phyloP scores from a whole-genome alignment of 202 grass and related monocot species.

The Cymbopogon flexuosus region DNA sequence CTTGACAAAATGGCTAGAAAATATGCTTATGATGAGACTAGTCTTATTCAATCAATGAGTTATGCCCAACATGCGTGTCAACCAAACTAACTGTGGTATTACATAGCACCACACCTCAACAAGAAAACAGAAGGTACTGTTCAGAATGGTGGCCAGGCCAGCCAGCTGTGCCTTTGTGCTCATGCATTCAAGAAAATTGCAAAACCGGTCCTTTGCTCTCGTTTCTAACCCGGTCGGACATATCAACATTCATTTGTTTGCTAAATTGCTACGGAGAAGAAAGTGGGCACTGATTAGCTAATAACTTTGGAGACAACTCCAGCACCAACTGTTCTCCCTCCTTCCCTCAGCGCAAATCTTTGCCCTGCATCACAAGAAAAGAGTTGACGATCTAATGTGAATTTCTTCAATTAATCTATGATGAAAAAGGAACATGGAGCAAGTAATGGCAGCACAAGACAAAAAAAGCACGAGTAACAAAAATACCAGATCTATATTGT shows the following conservation, averaged over 20 bases:
- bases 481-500: neutral
- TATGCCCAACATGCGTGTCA: constrained; percentile 33
- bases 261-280: constrained; percentile 30
- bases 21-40: neutral
- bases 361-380: constrained; percentile 44
- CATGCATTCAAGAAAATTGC: constrained; percentile 30
- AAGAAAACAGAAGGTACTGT: constrained; percentile 9
- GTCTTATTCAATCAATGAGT: constrained; percentile 44
- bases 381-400: neutral
- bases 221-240: constrained; percentile 23
- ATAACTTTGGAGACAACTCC: constrained; percentile 78
- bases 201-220: constrained; percentile 14
- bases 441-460: neutral
- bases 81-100: constrained; percentile 21
- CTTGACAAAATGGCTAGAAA: neutral
- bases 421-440: neutral
- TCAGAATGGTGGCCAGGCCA: constrained; percentile 20
- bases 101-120: constrained; percentile 26
- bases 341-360: constrained; percentile 88
- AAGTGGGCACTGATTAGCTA: constrained; percentile 34
- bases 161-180: constrained; percentile 2
- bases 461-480: neutral
- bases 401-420: neutral
- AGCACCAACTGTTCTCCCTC: constrained; percentile 75
- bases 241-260: constrained; percentile 44